Evolutionary conservation across 1,284 basidiomycete species (phyloP), one percentile per base, ranked within the genome.

Genomic region (Ceratobasidium sp.): DNA sequence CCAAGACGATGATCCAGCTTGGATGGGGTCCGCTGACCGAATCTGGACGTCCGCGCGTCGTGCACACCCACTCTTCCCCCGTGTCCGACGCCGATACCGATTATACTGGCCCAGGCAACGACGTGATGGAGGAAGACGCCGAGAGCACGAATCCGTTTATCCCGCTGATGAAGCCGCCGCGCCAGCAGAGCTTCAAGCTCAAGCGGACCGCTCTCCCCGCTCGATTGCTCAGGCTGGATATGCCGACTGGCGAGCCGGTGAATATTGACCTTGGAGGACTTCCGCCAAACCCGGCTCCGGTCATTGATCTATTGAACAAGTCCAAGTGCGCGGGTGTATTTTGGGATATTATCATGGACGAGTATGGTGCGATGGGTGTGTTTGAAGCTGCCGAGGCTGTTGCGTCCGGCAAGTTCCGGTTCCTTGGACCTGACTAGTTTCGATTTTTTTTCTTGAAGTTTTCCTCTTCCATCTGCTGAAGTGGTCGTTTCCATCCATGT

Each of bases 311-410:
- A n/a, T 40, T 74, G 23, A 33, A 74, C 46, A 74, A 64, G 40
- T 74, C 70, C 6, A 26, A 74, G 46, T 74, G 70, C 59, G 70
- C 70, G 44, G 70, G 70, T 20, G 70, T 74, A n/a, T 74, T 74
- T 38, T 74, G 70, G 70, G 70, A 74, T 42, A 74, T 74, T 23
- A 74, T 74, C 59, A 74, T 74, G 70, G 70, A 74, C 38, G 70
- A 74, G 59, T 74, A 74, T 40, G 70, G 70, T 17, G 70, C 70
- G 42, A 74, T 74, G 70, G 70, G 70, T 17, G 59, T 13, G 17
- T 74, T 74, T n/a, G 70, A 74, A 9, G 70, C 70, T 12, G 70
- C 70, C 42, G 70, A 74, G 46, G 70, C 70, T n/a, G 33, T 74
- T 20, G 70, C 70, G 33, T 57, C 44, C 20, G 70, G 70, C 54